Percentiles rank a stretch among this genome's conserved stretches.
Conservation (phyloP, 148 eudicot species). For the Linanthus parryae region DNA sequence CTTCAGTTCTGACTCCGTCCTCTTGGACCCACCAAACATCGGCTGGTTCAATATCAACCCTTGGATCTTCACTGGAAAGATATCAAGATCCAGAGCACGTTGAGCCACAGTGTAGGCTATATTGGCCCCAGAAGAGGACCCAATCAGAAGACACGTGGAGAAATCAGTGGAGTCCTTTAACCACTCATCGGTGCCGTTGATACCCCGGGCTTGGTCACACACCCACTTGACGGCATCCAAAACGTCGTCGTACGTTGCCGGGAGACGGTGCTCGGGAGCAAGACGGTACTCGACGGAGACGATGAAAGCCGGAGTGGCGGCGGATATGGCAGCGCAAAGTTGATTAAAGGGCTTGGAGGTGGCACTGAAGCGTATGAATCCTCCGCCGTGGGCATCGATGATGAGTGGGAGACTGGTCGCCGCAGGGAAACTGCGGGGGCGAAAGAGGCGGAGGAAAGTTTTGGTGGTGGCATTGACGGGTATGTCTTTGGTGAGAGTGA, state of each 20-base stretch:
- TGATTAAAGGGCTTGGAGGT: slow-evolving; percentile 40
- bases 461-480: slow-evolving; percentile 37
- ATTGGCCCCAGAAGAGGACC: slow-evolving; percentile 75
- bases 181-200: slow-evolving; percentile 48
- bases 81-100: slow-evolving; percentile 47
- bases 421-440: slow-evolving; percentile 26
- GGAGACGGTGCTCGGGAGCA: slow-evolving; percentile 85
- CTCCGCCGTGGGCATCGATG: slow-evolving; percentile 75
- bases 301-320: slow-evolving; percentile 41
- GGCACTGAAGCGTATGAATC: slow-evolving; percentile 60
- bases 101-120: slow-evolving; percentile 52
- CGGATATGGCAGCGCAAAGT: slow-evolving; percentile 30
- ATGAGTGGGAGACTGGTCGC: slow-evolving; percentile 45
- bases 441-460: slow-evolving; percentile 68
- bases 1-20: slow-evolving; percentile 46
- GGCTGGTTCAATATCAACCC: slow-evolving; percentile 85
- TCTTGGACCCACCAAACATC: slow-evolving; percentile 51
- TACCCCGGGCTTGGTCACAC: slow-evolving; percentile 33
- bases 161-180: slow-evolving; percentile 58
- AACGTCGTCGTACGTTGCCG: slow-evolving; percentile 83
- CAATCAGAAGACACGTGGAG: slow-evolving; percentile 58
- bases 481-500: slow-evolving; percentile 62
- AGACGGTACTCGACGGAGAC: slow-evolving; percentile 71
- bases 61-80: slow-evolving; percentile 53
- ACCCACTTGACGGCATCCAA: slow-evolving; percentile 71